A percentile compares a stretch with the other conserved stretches of the same genome.
Evolutionary conservation across 2,329 filamentous ascomycete genomes (phyloP).

Genomic region (Chrysoporthe deuterocubensis): DNA sequence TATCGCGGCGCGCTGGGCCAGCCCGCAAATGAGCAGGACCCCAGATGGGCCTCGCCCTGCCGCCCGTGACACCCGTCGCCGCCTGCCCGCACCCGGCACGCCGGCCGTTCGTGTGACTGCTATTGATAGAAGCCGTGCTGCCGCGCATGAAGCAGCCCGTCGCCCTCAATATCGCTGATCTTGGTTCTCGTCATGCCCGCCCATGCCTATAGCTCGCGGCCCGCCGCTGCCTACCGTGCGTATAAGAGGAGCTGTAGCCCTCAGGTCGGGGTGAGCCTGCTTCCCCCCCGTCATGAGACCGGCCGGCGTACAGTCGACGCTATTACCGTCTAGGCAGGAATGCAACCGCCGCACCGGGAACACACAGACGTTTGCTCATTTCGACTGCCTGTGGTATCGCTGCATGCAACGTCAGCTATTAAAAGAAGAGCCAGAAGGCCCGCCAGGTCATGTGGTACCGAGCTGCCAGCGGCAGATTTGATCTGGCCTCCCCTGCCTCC

Average conservation of each 20-base stretch:
- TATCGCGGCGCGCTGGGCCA: slow-evolving; percentile 8
- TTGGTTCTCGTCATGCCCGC: not conserved
- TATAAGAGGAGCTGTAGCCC: not conserved
- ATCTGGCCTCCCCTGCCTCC: not conserved
- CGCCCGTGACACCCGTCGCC: slow-evolving; percentile 6
- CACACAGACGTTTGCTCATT: slow-evolving; percentile 12
- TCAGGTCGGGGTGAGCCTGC: not conserved
- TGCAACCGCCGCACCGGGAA: not conserved
- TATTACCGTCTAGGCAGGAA: not conserved
- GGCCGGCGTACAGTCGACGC: not conserved
- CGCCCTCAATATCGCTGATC: not conserved
- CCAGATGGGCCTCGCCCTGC: not conserved
- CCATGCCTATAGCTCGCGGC: not conserved
- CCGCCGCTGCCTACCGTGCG: not conserved
- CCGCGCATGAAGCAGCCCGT: not conserved
- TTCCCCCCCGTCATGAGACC: not conserved
- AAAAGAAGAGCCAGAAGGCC: not conserved
- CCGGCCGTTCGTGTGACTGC: not conserved
- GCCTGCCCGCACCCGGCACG: not conserved
- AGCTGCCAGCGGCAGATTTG: not conserved
- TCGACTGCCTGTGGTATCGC: not conserved
- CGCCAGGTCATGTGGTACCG: not conserved
- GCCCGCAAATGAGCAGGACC: slow-evolving; percentile 12
- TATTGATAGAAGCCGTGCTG: not conserved
- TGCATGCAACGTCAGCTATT: slow-evolving; percentile 7